phyloP scores from a whole-genome alignment of 2,329 filamentous ascomycete species.

The Plenodomus tracheiphilus region DNA sequence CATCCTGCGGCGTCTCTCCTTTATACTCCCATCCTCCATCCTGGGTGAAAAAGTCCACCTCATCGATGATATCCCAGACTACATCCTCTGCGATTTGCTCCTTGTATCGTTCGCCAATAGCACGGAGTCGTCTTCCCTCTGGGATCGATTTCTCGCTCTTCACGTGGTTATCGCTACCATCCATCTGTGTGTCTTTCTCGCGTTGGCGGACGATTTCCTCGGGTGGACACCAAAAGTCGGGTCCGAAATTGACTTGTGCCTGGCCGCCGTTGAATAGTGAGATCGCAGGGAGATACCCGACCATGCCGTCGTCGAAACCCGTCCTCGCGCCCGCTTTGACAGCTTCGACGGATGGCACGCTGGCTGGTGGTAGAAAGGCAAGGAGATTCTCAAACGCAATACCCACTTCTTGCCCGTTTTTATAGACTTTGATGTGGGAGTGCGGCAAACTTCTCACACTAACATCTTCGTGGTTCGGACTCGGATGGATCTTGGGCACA shows the following conservation, averaged over 20 bases:
- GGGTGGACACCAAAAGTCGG: constrained; percentile 88
- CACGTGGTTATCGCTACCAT: constrained; percentile 16
- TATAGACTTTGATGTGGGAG: constrained; percentile 86
- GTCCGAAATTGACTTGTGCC: constrained; percentile 92
- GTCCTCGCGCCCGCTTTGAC: constrained; percentile 76
- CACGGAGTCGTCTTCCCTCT: constrained; percentile 50
- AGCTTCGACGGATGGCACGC: constrained; percentile 69
- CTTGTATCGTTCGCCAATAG: constrained; percentile 77
- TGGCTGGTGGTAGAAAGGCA: constrained; percentile 89
- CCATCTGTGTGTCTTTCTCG: constrained; percentile 38
- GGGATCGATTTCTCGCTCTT: constrained; percentile 10
- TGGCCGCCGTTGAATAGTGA: constrained; percentile 90
- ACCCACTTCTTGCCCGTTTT: constrained; percentile 85
- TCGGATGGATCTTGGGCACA: constrained; percentile 68
- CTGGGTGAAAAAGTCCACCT: constrained; percentile 86
- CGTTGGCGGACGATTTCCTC: constrained; percentile 56
- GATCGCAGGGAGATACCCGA: constrained; percentile 93
- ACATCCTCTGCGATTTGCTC: constrained; percentile 96
- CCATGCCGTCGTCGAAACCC: constrained; percentile 89
- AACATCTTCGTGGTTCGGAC: constrained; percentile 71
- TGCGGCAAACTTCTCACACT: constrained; percentile 85
- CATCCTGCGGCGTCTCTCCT: constrained; percentile 38
- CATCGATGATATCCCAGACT: constrained; percentile 89
- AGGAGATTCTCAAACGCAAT: constrained; percentile 86
- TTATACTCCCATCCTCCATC: constrained; percentile 57